These are phyloP conservation scores for Microbotryum intermedium DNA, from an alignment of 1,284 basidiomycete species.

Conservation along the genomic window DNA sequence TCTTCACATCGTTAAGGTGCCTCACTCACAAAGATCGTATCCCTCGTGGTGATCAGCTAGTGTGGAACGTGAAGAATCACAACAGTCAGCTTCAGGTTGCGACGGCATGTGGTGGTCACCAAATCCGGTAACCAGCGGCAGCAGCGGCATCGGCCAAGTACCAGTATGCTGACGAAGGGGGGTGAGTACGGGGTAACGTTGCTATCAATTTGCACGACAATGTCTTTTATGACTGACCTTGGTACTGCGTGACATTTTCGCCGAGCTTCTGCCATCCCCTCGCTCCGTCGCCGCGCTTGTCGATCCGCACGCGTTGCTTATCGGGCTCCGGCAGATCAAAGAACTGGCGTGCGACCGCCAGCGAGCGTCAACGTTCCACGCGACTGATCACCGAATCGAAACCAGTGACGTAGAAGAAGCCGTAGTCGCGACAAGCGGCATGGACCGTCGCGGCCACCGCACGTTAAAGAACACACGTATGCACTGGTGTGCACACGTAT, in stretches of 20 bases:
- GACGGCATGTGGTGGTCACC: too few relatives aligned
- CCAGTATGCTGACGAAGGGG: too few relatives aligned
- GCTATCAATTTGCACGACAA: background rate
- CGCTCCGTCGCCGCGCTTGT: constrained; percentile 45
- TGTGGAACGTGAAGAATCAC: background rate
- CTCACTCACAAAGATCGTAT: background rate
- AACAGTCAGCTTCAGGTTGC: background rate
- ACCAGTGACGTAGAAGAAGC: constrained; percentile 67
- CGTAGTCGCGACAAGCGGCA: constrained; percentile 62
- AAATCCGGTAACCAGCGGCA: too few relatives aligned
- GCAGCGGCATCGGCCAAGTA: too few relatives aligned
- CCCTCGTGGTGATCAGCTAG: constrained; percentile 4
- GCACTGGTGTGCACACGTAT: too few relatives aligned
- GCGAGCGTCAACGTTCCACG: constrained; percentile 55
- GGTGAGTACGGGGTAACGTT: too few relatives aligned
- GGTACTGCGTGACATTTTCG: constrained; percentile 75
- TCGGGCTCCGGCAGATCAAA: constrained; percentile 59
- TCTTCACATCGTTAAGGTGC: background rate
- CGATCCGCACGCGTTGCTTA: constrained; percentile 59
- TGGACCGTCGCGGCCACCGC: constrained; percentile 52
- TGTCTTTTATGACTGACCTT: constrained; percentile 52
- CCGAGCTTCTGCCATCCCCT: constrained; percentile 46
- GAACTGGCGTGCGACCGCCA: constrained; percentile 57
- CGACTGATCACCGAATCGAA: constrained; percentile 51
- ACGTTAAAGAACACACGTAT: too few relatives aligned